Base-by-base conservation (phyloP, 257 asterid species). In the Henckelia pumila region DNA sequence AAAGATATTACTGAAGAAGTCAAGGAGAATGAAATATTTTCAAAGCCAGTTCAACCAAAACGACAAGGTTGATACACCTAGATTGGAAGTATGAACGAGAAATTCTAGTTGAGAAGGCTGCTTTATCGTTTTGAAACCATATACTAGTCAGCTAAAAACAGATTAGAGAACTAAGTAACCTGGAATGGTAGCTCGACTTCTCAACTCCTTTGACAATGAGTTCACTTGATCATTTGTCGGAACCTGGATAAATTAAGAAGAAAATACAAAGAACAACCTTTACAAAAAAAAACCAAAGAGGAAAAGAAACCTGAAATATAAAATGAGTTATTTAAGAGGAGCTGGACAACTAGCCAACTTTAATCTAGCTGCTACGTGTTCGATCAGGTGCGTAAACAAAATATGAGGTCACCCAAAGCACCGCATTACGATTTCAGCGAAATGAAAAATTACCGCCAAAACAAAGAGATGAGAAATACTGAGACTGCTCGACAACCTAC, bases 201-300 rank as follows among this genome's bases (percentile, higher is more conserved):
- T 85, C 83, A 94, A 77, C 65, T 94, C 99, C 86, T 85, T 82
- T 32, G 99, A 85, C 72, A 94, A 83, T 52, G 96, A 78, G 77
- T 91, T 88, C 28, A 87, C 96, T 87, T 94, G 99, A 76, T 87
- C 89, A 72, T 88, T 94, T 64, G 97, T 78, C 29, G 99, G 99
- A 66, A 91, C 97, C 99, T 94, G 60, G 35, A 57, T 9, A 64
- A 76, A 69, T 63, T 67, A 49, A 69, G 63, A 35, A 68, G 63
- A 37, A 55, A 60, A 73, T n/a, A 26, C 26, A 60, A 53, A 67
- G 16, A 52, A 28, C 22, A 74, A 20, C 49, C 67, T 64, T 65
- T 11, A 2, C 13, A 50, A 67, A 61, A 33, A 13, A 47, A n/a
- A n/a, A n/a, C n/a, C 21, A 59, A 69, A 37, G 62, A 58, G 37